phyloP scores from a whole-genome alignment of 1,284 basidiomycete species.

The Cutaneotrichosporon spelunceum region DNA sequence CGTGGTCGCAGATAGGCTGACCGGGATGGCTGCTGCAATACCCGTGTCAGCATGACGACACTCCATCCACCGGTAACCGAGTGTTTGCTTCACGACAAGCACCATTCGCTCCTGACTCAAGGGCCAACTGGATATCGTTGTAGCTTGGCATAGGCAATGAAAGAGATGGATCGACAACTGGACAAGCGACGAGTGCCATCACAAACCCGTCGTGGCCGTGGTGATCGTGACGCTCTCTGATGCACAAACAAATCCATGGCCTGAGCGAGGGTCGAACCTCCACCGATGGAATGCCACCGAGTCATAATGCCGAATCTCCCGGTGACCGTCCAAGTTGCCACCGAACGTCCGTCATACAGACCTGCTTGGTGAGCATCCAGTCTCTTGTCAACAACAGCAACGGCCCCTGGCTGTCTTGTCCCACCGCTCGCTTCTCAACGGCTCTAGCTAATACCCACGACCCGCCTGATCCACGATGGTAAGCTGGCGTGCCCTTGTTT shows the following conservation, averaged over 20 bases:
- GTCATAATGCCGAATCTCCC: neutral
- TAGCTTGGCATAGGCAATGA: neutral
- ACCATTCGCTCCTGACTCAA: neutral
- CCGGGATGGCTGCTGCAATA: neutral
- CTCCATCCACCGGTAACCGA: neutral
- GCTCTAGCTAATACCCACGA: neutral
- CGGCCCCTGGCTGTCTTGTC: neutral
- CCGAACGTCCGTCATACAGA: neutral
- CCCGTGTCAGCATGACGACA: neutral
- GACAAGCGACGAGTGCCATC: neutral
- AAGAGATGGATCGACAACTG: neutral
- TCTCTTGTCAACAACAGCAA: neutral
- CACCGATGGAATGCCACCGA: neutral
- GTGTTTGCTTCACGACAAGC: neutral
- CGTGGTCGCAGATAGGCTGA: neutral
- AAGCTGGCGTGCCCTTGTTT: neutral
- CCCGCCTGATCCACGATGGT: constrained; percentile 6
- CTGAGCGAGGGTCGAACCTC: neutral
- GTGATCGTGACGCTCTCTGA: neutral
- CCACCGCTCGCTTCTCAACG: neutral
- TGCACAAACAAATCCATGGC: neutral
- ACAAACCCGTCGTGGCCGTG: too few relatives aligned
- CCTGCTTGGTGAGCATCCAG: neutral
- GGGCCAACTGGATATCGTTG: too few relatives aligned
- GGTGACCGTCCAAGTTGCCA: constrained; percentile 6